Conservation (phyloP, 2,329 filamentous ascomycete species). For the Trichoderma aggressivum region DNA sequence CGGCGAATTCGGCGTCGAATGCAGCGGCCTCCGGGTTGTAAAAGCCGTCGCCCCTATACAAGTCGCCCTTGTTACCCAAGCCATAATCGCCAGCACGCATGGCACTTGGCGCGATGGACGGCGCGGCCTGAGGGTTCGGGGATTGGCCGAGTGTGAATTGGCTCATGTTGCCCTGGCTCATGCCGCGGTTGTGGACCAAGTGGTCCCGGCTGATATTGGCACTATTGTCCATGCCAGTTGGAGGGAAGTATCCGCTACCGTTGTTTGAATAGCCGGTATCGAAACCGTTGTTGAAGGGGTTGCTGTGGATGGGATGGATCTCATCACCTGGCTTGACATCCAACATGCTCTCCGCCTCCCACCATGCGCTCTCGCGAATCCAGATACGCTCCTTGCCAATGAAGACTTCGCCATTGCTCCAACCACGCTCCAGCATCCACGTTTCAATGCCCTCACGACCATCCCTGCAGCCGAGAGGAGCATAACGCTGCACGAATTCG, state of each 20-base stretch:
- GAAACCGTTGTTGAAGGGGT: slow-evolving; percentile 46
- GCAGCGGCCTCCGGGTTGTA: slow-evolving; percentile 65
- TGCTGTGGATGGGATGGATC: slow-evolving; percentile 42
- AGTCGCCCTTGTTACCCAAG: slow-evolving; percentile 80
- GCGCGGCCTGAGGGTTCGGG: slow-evolving; percentile 41
- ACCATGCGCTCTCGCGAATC: slow-evolving; percentile 94
- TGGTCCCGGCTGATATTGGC: slow-evolving; percentile 70
- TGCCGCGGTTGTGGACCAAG: slow-evolving; percentile 59
- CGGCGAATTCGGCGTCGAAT: slow-evolving; percentile 72
- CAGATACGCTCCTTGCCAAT: slow-evolving; percentile 89
- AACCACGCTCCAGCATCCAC: slow-evolving; percentile 91
- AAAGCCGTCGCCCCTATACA: slow-evolving; percentile 67
- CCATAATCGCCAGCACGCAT: slow-evolving; percentile 78
- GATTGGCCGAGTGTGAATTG: slow-evolving; percentile 48
- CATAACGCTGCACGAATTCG: slow-evolving; percentile 83
- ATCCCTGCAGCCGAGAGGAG: slow-evolving; percentile 78
- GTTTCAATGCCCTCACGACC: slow-evolving; percentile 90
- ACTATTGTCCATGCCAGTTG: slow-evolving; percentile 56
- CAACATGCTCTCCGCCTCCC: slow-evolving; percentile 95
- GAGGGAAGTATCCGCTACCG: slow-evolving; percentile 67
- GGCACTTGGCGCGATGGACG: slow-evolving; percentile 60
- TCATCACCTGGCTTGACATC: slow-evolving; percentile 71
- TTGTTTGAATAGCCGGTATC: slow-evolving; percentile 70
- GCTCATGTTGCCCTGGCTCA: slow-evolving; percentile 55
- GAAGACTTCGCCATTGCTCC: slow-evolving; percentile 96